Base-by-base conservation (phyloP, 768 basidiomycete species). In the Suillus discolor region DNA sequence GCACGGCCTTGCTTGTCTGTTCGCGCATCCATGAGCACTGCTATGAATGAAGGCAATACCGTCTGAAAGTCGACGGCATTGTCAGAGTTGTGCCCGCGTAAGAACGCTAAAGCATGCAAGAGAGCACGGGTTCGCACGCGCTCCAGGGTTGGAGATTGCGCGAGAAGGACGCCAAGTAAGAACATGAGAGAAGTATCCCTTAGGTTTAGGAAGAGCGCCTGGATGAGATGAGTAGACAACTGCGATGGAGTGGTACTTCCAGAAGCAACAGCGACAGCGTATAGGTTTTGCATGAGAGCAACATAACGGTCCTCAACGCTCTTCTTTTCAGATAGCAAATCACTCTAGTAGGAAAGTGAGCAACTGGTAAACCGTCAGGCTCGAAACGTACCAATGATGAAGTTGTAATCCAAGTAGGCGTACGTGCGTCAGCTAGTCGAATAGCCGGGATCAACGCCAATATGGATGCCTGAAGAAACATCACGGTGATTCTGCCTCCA, bases 41-140 rank as follows among this genome's bases (percentile, higher is more conserved):
- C 83, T 1, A 95, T 78, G 12, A 94, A 73, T 3, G 88, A 81
- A 1, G 93, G 92, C 13, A 95, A 71, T 7, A 96, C 83, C 0
- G 87, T 89, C 75, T 96, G 91, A 76, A 96, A 93, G 75, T 97
- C 95, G 5, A 89, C 75, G 16, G 82, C 79, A 44, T 82, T 80
- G 49, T 82, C 78, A 55, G 84, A 79, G 2, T 80, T 71, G 75
- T 94, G 89, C 0, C 96, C 93, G 57, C 88, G 83, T 15, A 99
- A 75, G 76, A 96, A 96, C 0, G 94, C 93, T 3, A 84, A 81
- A 23, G 89, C 88, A 73, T 98, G 95, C 6, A 84, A 79, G 11
- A 98, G 79, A 0, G 94, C 89, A 2, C 87, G 81, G 3, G 83
- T 77, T 64, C 78, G 82, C 66, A 81, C 82, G 57, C 77, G 69